Evolutionary conservation across 129 eudicot species (phyloP).

Genomic region (carrot (Daucus carota)): DNA sequence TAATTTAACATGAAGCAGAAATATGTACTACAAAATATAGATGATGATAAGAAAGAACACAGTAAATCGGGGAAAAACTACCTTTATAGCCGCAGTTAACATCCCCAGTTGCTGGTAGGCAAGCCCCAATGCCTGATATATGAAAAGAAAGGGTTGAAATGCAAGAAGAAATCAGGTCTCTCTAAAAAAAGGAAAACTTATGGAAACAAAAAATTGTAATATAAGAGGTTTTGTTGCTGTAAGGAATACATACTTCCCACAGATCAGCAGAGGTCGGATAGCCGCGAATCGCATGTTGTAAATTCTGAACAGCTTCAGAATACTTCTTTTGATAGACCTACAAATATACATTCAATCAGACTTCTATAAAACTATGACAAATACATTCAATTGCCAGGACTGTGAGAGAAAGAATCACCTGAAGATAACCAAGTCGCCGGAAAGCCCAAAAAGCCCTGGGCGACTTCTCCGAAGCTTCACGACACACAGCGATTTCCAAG

Average conservation of each 20-base stretch:
- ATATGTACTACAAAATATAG: not conserved
- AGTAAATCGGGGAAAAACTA: constrained; percentile 9
- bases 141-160: constrained; percentile 18
- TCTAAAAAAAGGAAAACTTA: not conserved
- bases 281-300: constrained; percentile 96
- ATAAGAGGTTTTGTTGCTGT: not conserved
- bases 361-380: not conserved
- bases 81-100: constrained; percentile 99
- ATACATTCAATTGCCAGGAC: not conserved
- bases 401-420: constrained; percentile 31
- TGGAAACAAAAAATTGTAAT: not conserved
- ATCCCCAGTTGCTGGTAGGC: constrained; percentile 89
- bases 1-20: not conserved
- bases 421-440: constrained; percentile 78
- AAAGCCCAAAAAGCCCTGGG: constrained; percentile 99
- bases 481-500: constrained; percentile 71
- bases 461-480: constrained; percentile 77
- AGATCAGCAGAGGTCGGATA: constrained; percentile 88
- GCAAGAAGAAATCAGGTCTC: not conserved
- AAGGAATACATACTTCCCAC: constrained; percentile 70
- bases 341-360: constrained; percentile 1
- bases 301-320: constrained; percentile 84
- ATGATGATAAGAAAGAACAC: not conserved
- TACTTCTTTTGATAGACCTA: constrained; percentile 81
- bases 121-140: constrained; percentile 76